Conservation (phyloP, 2,329 filamentous ascomycete genomes). For the Trichoderma polysporum region DNA sequence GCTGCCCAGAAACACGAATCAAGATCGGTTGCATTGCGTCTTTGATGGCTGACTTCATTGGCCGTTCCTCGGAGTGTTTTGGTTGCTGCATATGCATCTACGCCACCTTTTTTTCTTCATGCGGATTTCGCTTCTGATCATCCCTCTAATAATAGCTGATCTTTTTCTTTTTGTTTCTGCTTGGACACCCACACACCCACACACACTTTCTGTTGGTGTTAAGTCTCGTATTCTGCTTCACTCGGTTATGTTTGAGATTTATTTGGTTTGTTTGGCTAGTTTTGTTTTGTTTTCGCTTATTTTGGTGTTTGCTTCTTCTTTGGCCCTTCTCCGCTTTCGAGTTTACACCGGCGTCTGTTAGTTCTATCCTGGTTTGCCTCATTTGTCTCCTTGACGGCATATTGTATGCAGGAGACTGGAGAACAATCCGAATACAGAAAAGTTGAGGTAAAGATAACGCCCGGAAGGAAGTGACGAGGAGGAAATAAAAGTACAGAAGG, state of each 20-base stretch:
- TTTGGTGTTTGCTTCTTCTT: background rate
- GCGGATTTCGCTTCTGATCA: background rate
- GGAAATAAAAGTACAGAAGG: too few relatives aligned
- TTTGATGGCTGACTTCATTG: background rate
- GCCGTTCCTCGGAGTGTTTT: background rate
- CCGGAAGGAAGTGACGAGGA: too few relatives aligned
- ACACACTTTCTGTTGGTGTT: too few relatives aligned
- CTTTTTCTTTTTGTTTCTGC: background rate
- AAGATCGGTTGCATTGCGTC: slow-evolving; percentile 7
- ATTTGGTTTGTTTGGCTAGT: background rate
- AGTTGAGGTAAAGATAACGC: background rate
- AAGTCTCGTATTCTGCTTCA: background rate
- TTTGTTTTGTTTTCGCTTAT: background rate
- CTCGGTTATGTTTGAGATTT: background rate
- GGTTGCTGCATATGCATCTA: background rate
- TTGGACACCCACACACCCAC: background rate
- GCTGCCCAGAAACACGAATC: background rate
- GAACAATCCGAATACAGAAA: background rate
- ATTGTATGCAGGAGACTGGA: background rate
- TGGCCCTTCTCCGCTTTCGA: background rate
- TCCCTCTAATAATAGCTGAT: background rate
- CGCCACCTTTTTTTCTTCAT: slow-evolving; percentile 8
- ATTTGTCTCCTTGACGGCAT: background rate
- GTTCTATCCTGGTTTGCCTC: background rate
- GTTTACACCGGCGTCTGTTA: background rate